Evolutionary conservation across 2,329 filamentous ascomycete species (phyloP), one percentile per base, ranked within the genome.

Genomic region (Colletotrichum orbiculare): DNA sequence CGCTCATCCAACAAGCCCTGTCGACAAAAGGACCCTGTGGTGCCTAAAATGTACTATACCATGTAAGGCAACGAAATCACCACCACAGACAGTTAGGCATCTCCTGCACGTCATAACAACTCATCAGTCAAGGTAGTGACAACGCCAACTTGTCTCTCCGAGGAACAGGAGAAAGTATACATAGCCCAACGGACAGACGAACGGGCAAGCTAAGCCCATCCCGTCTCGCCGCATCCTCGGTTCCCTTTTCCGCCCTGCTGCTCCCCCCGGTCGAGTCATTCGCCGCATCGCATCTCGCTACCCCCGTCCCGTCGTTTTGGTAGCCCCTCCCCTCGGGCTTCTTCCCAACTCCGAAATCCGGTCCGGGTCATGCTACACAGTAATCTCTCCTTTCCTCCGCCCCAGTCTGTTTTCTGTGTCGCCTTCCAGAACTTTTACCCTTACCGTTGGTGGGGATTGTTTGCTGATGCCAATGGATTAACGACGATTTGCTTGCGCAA

Each of bases 341-440:
- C 52, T 42, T 33, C 6, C 62, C 49, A 37, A 55, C 8, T 50
- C 63, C 63, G 63, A 65, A 62, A 62, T 53, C 63, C 63, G 63
- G 25, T 25, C 25, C 25, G 3, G 25, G 25, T 25, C 25, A 25
- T 25, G 25, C 25, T 25, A 25, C 25, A 25, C 25, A 25, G 25
- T 25, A 25, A 13, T 49, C 52, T 56, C 12, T 38, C 49, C 52
- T 62, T 62, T 62, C 62, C 47, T 59, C 48, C 54, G 6, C 42
- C 33, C 42, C 54, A 13, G 41, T 15, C 37, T n/a, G 33, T 35
- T 47, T 15, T 33, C 54, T 25, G 25, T 25, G 25, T 25, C 25
- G 25, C 25, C 25, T 60, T 48, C 48, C n/a, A 52, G 60, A 45
- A 50, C 46, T 55, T 45, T 37, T 57, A n/a, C 6, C 12, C 25